Conservation (phyloP, 148 eudicot species). For the Rhododendron griersonianum region DNA sequence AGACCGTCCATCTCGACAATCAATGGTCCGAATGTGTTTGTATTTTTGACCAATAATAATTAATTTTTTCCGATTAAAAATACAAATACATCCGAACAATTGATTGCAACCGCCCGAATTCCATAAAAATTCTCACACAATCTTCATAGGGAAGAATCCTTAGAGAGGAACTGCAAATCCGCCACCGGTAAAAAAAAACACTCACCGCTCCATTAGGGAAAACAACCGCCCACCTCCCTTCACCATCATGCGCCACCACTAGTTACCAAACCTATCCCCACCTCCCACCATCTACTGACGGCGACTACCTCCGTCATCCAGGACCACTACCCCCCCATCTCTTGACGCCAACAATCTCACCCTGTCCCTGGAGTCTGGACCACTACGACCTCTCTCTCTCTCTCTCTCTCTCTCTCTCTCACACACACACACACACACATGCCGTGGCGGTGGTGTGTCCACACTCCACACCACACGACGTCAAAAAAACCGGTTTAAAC, state of each 20-base stretch:
- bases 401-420: not conserved
- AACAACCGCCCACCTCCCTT: conserved; percentile 14
- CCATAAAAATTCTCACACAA: too few species aligned
- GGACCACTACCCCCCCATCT: conserved; percentile 11
- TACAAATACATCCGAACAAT: too few species aligned
- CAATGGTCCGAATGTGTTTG: too few species aligned
- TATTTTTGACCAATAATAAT: too few species aligned
- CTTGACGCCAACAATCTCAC: not conserved
- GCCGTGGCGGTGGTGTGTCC: not conserved
- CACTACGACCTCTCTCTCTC: not conserved
- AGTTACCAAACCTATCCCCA: conserved; percentile 8
- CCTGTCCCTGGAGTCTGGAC: not conserved
- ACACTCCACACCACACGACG: not conserved
- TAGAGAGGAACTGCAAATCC: not conserved
- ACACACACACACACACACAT: not conserved
- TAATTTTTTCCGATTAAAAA: too few species aligned
- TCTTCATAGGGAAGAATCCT: too few species aligned
- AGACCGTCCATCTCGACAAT: rapidly evolving
- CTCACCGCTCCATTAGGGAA: not conserved
- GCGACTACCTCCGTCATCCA: not conserved
- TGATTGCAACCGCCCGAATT: too few species aligned
- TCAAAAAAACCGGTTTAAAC: not conserved
- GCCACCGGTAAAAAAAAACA: not conserved
- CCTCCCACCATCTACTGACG: conserved; percentile 16
- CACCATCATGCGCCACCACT: conserved; percentile 17